These are phyloP conservation scores for Aurinia saxatilis DNA, from an alignment of 345 rosid species.

Conservation along the genomic window DNA sequence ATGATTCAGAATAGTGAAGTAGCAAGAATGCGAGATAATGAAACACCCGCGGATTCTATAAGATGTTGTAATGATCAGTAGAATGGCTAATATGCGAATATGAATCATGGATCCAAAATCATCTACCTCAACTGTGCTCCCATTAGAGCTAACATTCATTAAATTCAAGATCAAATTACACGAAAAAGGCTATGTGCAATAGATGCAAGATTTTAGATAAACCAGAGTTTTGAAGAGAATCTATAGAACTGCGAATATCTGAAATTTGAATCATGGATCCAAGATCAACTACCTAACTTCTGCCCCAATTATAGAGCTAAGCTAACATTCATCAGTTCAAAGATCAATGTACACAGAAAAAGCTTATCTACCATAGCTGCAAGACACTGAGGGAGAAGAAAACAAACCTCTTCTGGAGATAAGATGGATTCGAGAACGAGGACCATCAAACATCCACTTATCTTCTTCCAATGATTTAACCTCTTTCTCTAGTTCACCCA, in stretches of 20 bases:
- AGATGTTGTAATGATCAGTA: too few relatives aligned
- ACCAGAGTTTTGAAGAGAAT: neutral
- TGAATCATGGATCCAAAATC: neutral
- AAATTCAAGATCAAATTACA: neutral
- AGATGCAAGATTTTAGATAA: neutral
- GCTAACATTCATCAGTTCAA: too few relatives aligned
- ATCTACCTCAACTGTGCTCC: too few relatives aligned
- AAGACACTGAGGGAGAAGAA: neutral
- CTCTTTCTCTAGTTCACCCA: constrained; percentile 64
- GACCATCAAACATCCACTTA: constrained; percentile 88
- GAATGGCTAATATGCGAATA: neutral
- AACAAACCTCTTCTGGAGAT: constrained; percentile 61
- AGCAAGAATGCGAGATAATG: too few relatives aligned
- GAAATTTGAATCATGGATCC: too few relatives aligned
- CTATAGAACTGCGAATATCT: too few relatives aligned
- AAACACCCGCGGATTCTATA: too few relatives aligned
- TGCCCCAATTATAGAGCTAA: too few relatives aligned
- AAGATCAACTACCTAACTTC: too few relatives aligned
- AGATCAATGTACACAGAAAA: too few relatives aligned
- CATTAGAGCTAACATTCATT: neutral
- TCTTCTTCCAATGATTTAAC: constrained; percentile 89
- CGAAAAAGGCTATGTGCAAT: neutral
- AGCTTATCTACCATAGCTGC: too few relatives aligned
- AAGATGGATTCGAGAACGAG: constrained; percentile 79
- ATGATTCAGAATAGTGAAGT: too few relatives aligned